Base-by-base conservation (phyloP, 2,329 filamentous ascomycete genomes). In the Diplodia mutila region DNA sequence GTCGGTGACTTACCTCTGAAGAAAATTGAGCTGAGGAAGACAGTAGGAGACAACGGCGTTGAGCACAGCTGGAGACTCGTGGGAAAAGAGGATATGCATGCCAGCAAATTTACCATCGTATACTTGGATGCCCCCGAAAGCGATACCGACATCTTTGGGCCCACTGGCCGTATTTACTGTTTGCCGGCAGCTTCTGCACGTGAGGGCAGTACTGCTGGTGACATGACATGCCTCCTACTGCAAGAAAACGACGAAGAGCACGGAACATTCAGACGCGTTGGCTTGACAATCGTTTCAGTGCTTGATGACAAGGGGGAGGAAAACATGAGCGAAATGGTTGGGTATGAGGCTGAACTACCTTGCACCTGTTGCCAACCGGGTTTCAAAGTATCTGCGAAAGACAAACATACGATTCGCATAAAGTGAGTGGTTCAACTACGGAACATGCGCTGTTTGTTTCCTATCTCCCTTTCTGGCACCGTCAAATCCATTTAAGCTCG, bases 321-420 rank as follows among this genome's bases (percentile, higher is more conserved):
- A 32, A 32, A 8, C 29, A 7, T 32, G 1, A 32, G 9, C 6
- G 29, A 6, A 32, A 1, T 8, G 29, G 29, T 8, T 32, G 29
- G 29, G 7, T 32, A 32, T 8, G 29, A 8, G 29, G 2, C 29
- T 32, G 29, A 32, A 8, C 5, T 8, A 32, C 29, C 29, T 8
- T 32, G 29, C 9, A 32, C 6, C 1, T 32, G 29, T 32, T 32
- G 29, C 6, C 1, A 8, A 8, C 6, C 4, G 29, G 29, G 29
- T 32, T 1, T 1, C 1, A 8, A 1, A 32, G 29, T 1, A 32
- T 8, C 0, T 8, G 29, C 29, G 29, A 8, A 2, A 8, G 2
- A 8, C 1, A 32, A 8, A 8, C 29, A 32, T 8, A 32, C 29
- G 2, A 32, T 32, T 32, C 29, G 29, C 1, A 32, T 32, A 8